These are phyloP conservation scores for Sclerotinia spermophila DNA, from an alignment of 2,329 filamentous ascomycete species.

Conservation along the genomic window DNA sequence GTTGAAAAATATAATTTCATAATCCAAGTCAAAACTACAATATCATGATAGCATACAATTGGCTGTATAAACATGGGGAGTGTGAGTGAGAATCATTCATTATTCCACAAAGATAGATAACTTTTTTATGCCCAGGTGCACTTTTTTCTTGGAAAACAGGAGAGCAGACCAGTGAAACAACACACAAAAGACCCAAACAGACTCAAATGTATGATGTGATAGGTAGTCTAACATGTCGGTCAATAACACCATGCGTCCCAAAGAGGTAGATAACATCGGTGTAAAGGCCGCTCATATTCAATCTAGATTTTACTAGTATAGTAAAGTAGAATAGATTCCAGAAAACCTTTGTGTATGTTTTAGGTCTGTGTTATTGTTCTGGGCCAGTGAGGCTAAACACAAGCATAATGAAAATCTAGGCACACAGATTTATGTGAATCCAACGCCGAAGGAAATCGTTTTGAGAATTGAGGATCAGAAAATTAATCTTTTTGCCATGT, in stretches of 20 bases:
- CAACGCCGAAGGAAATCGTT: constrained; percentile 25
- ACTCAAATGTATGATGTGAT: constrained; percentile 10
- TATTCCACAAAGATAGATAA: constrained; percentile 14
- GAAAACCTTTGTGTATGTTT: constrained; percentile 12
- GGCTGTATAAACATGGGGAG: neutral
- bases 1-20: neutral
- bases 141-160: constrained; percentile 3
- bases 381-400: constrained; percentile 24
- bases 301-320: constrained; percentile 28
- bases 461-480: constrained; percentile 11
- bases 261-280: constrained; percentile 21
- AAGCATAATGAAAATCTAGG: constrained; percentile 32
- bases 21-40: neutral
- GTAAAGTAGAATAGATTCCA: neutral
- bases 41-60: neutral
- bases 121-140: constrained; percentile 15
- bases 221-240: constrained; percentile 11
- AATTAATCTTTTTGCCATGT: constrained; percentile 14
- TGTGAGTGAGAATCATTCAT: neutral
- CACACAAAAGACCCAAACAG: neutral
- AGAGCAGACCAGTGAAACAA: neutral
- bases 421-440: constrained; percentile 32
- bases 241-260: constrained; percentile 11
- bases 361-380: constrained; percentile 11
- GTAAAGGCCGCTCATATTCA: constrained; percentile 32